Conservation (phyloP, 164 flowering plant genomes). For the Tetrastigma voinierianum region DNA sequence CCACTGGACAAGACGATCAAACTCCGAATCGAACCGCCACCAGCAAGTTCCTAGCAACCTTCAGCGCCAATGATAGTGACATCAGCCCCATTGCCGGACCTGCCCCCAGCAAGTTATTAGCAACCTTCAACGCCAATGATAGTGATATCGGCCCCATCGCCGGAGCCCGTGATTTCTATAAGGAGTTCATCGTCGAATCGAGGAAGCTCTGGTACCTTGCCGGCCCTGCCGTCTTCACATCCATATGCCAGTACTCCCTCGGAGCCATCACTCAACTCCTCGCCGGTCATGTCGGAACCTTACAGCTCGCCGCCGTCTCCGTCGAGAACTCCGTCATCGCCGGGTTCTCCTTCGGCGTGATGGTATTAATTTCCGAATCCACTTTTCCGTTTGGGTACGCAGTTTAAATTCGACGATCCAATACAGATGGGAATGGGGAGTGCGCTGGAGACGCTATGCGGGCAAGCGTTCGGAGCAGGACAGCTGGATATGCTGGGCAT, state of each 20-base stretch:
- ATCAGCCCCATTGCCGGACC: neutral
- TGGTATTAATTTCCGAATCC: conserved; percentile 31
- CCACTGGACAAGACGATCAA: neutral
- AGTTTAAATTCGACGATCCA: neutral
- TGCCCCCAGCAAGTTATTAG: neutral
- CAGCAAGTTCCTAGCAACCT: no score
- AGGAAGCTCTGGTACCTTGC: conserved; percentile 70
- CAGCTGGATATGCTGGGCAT: conserved; percentile 70
- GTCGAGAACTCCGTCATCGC: conserved; percentile 71
- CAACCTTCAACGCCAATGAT: conserved; percentile 24
- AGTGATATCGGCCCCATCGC: conserved; percentile 35
- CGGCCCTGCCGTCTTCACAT: conserved; percentile 73
- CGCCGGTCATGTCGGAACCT: conserved; percentile 66
- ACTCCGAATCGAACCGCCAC: no score
- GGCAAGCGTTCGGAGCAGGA: conserved; percentile 85
- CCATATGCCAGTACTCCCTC: conserved; percentile 65
- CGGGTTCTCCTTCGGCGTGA: conserved; percentile 61
- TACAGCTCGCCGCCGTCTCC: conserved; percentile 72
- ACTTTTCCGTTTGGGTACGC: no score
- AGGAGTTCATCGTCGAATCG: conserved; percentile 40
- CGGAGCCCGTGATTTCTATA: conserved; percentile 23
- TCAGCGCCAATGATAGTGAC: no score
- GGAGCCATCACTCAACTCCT: conserved; percentile 73
- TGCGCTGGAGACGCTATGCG: conserved; percentile 84
- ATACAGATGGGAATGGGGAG: conserved; percentile 85